A percentile compares a stretch with the other conserved stretches of the same genome.
Evolutionary conservation across 2,329 filamentous ascomycete species (phyloP).

Genomic region (Chrysosporium keratinophilum): DNA sequence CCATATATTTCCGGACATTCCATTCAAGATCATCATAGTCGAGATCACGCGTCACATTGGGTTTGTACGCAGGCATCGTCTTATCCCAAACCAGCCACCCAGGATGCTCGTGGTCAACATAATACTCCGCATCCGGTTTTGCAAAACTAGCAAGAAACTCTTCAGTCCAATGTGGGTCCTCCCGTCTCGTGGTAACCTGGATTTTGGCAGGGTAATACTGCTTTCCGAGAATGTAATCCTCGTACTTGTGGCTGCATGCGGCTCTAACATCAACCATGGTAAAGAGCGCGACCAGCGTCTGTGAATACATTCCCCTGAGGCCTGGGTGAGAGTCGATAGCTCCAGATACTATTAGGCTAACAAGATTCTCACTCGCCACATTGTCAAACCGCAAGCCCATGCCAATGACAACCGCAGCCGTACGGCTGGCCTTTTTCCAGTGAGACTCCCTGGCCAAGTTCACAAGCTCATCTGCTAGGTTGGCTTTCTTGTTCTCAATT

Average conservation of each 20-base stretch:
- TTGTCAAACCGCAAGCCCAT: conserved; percentile 85
- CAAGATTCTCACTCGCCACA: conserved; percentile 68
- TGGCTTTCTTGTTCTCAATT: conserved; percentile 75
- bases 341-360: conserved; percentile 71
- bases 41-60: conserved; percentile 55
- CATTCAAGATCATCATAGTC: conserved; percentile 73
- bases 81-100: conserved; percentile 97
- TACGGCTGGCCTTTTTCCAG: conserved; percentile 91
- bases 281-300: conserved; percentile 68
- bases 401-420: conserved; percentile 81
- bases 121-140: conserved; percentile 69
- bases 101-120: conserved; percentile 81
- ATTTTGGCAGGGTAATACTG: conserved; percentile 70
- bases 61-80: conserved; percentile 67
- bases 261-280: conserved; percentile 80
- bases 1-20: conserved; percentile 65
- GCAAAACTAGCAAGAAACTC: conserved; percentile 70
- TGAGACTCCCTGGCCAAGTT: conserved; percentile 68
- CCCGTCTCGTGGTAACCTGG: conserved; percentile 58
- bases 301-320: conserved; percentile 68
- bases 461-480: conserved; percentile 70
- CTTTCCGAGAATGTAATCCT: conserved; percentile 72
- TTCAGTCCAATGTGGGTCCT: conserved; percentile 67
- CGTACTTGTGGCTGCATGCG: conserved; percentile 74
- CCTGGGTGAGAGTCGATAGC: conserved; percentile 85